Evolutionary conservation across 768 basidiomycete species (phyloP), one percentile per base, ranked within the genome.

Genomic region (Rhizopogon roseolus): DNA sequence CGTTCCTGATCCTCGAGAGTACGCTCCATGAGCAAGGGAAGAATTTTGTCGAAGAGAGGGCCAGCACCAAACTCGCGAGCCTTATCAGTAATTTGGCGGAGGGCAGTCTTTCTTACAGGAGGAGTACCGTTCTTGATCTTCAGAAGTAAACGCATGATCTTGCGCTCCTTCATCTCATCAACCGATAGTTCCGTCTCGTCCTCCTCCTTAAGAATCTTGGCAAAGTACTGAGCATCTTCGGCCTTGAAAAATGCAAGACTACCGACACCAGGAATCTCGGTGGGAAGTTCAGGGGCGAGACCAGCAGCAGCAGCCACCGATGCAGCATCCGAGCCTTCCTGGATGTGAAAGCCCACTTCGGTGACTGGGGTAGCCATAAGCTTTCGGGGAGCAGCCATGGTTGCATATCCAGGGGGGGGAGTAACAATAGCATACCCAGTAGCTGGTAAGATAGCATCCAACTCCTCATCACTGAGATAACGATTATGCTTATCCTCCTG

Each of bases 41-140:
- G 78, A 57, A 98, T 99, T 43, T 99, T 99, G 75, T 99, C 97
- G 70, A 98, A 99, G 6, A 98, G 78, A 16, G 97, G 97, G 27
- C 95, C 97, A 36, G 97, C 95, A 49, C 97, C 96, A 54, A 98
- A 98, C 64, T 99, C 94, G 60, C 97, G 88, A 57, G 97, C 97
- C 69, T 98, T 97, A 79, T 99, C 97, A 14, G 97, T 98, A 63
- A 99, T 98, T 67, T 98, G 96, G 49, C 96, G 84, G 37, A 98
- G 84, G 11, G 97, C 97, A 1, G 96, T 93, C 72, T 99, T 99
- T 54, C 97, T 88, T 55, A 98, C 94, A 10, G 97, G 96, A 27
- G 97, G 97, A 3, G 96, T 98, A 46, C 97, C 97, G 66, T 98
- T 99, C 79, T 99, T 98, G 74, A 99, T 98, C 74, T 98, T 98